Evolutionary conservation across 257 asterid genomes (phyloP).

Genomic region (Euphrasia confusa): DNA sequence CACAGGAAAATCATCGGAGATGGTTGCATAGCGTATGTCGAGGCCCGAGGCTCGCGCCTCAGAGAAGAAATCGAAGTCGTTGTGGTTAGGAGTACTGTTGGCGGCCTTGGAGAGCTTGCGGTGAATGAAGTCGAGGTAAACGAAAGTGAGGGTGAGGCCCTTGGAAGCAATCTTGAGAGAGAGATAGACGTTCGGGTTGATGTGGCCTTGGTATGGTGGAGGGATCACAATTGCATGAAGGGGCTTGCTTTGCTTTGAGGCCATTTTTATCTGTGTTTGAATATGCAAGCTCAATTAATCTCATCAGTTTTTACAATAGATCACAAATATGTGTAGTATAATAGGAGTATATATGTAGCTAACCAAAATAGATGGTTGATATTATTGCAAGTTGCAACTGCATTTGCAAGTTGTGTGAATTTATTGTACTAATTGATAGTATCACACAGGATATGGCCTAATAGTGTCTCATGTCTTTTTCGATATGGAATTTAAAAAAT

Average conservation of each 20-base stretch:
- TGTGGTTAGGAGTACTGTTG: background rate
- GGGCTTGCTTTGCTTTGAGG: constrained; percentile 12
- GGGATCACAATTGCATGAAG: constrained; percentile 50
- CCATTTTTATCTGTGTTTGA: too few relatives aligned
- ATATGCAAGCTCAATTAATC: too few relatives aligned
- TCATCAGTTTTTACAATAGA: too few relatives aligned
- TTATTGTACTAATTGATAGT: too few relatives aligned
- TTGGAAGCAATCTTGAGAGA: constrained; percentile 51
- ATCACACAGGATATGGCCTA: too few relatives aligned
- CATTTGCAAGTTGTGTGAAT: too few relatives aligned
- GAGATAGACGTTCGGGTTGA: constrained; percentile 45
- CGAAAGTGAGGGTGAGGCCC: constrained; percentile 45
- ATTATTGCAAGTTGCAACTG: too few relatives aligned
- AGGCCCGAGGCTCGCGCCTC: constrained; percentile 39
- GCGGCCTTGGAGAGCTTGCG: constrained; percentile 21
- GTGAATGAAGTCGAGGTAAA: constrained; percentile 47
- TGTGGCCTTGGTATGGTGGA: constrained; percentile 57
- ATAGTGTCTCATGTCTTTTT: too few relatives aligned
- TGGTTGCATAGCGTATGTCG: constrained; percentile 45
- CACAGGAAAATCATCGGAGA: constrained; percentile 40
- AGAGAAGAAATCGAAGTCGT: constrained; percentile 13
- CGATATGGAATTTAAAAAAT: too few relatives aligned
- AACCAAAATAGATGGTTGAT: too few relatives aligned
- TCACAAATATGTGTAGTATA: too few relatives aligned
- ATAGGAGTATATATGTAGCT: too few relatives aligned